phyloP scores from a whole-genome alignment of 2,329 filamentous ascomycete species.

The Chaetomium sp. region DNA sequence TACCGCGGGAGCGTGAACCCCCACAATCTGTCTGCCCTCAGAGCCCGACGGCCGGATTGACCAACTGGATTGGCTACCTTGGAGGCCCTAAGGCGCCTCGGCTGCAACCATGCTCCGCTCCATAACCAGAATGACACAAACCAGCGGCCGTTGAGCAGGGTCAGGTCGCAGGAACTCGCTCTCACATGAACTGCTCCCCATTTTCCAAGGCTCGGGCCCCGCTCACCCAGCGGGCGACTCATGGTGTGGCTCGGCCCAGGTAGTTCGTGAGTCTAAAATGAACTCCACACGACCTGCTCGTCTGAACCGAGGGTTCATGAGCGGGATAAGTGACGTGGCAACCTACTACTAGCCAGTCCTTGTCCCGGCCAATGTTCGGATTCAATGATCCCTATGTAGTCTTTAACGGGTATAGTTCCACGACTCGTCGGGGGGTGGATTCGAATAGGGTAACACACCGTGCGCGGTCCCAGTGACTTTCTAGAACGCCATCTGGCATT shows the following conservation, averaged over 20 bases:
- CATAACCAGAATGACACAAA: conserved; percentile 5
- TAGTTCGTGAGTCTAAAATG: conserved; percentile 6
- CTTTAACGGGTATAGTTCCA: conserved; percentile 17
- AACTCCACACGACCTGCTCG: conserved; percentile 25
- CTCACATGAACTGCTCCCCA: conserved; percentile 35
- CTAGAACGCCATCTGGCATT: conserved; percentile 11
- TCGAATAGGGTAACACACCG: conserved; percentile 4
- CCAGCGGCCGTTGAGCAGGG: conserved; percentile 17
- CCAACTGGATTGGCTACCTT: conserved; percentile 2
- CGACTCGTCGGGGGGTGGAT: conserved; percentile 22
- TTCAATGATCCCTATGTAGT: conserved; percentile 16
- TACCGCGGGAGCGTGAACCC: not conserved
- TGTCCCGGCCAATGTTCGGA: conserved; percentile 8
- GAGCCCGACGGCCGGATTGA: not conserved
- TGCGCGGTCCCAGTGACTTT: conserved; percentile 21
- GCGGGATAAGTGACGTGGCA: conserved; percentile 34
- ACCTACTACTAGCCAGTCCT: conserved; percentile 30
- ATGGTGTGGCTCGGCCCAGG: conserved; percentile 16
- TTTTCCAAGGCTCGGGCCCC: conserved; percentile 17
- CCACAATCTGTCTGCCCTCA: conserved; percentile 3
- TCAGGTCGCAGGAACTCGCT: conserved; percentile 30
- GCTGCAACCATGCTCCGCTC: conserved; percentile 29
- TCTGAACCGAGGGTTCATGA: conserved; percentile 21
- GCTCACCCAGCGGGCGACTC: conserved; percentile 11
- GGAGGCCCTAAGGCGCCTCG: conserved; percentile 12